Conservation (phyloP, 2,329 filamentous ascomycete genomes). For the Dothideomycetes sp. region DNA sequence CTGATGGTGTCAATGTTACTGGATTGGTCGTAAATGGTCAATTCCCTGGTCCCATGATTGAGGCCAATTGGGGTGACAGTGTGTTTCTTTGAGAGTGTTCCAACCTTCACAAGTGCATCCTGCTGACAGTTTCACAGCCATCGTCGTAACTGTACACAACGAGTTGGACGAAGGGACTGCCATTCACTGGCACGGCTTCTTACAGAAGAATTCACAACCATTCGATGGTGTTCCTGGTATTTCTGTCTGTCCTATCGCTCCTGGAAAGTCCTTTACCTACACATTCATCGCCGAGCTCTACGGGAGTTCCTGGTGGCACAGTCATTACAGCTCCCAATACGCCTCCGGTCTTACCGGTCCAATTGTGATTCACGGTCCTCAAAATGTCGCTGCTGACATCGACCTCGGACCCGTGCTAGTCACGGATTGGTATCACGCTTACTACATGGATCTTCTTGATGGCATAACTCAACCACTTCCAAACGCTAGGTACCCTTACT, state of each 20-base stretch:
- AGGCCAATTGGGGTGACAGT: constrained; percentile 30
- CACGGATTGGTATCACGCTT: constrained; percentile 19
- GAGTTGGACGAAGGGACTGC: constrained; percentile 24
- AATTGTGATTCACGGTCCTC: constrained; percentile 22
- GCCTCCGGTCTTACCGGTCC: constrained; percentile 18
- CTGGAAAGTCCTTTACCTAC: constrained; percentile 28
- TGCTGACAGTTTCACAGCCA: constrained; percentile 16
- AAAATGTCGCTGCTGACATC: constrained; percentile 16
- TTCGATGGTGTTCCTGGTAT: constrained; percentile 32
- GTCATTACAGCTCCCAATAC: constrained; percentile 23
- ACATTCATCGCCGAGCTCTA: constrained; percentile 27
- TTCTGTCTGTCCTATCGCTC: constrained; percentile 30
- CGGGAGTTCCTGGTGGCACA: constrained; percentile 23
- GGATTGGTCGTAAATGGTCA: constrained; percentile 14
- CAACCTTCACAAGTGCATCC: constrained; percentile 11
- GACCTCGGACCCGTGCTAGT: constrained; percentile 21
- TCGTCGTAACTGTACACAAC: constrained; percentile 24
- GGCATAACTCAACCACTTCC: constrained; percentile 12
- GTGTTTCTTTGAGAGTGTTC: constrained; percentile 23
- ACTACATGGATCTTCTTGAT: constrained; percentile 17
- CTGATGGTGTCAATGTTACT: constrained; percentile 16
- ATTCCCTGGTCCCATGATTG: constrained; percentile 16
- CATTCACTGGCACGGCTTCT: constrained; percentile 32
- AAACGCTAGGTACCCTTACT: constrained; percentile 12
- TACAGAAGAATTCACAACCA: constrained; percentile 22